Percentiles rank a stretch among this genome's conserved stretches.
These are phyloP conservation scores for Paracamarosporium sp. DNA, from an alignment of 2,329 filamentous ascomycete species.

Conservation along the genomic window DNA sequence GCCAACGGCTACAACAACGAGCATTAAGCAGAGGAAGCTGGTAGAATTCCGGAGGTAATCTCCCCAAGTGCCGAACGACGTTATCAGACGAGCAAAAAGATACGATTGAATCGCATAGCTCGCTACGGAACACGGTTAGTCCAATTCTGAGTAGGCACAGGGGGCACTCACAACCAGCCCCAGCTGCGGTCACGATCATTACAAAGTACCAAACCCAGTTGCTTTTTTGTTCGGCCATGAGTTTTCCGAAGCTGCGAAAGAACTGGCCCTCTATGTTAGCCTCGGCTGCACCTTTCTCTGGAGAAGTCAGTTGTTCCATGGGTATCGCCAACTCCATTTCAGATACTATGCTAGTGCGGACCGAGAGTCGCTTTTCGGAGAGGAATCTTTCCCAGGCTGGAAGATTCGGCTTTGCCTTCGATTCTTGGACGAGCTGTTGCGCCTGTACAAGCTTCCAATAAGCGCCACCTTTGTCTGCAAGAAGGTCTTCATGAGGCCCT, in stretches of 20 bases:
- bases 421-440: conserved; percentile 13
- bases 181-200: conserved; percentile 25
- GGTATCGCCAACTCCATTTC: background rate
- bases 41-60: conserved; percentile 20
- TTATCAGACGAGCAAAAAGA: conserved; percentile 30
- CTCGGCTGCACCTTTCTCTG: background rate
- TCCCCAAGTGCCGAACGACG: conserved; percentile 25
- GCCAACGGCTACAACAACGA: conserved; percentile 24
- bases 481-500: conserved; percentile 74
- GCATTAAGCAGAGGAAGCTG: conserved; percentile 54
- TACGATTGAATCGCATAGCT: conserved; percentile 30
- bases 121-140: conserved; percentile 10
- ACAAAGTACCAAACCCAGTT: conserved; percentile 21
- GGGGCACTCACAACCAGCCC: conserved; percentile 25
- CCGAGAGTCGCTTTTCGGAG: background rate
- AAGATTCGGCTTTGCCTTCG: background rate
- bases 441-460: conserved; percentile 69
- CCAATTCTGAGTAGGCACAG: background rate
- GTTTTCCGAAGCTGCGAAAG: conserved; percentile 12
- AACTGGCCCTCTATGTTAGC: background rate
- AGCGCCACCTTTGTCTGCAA: conserved; percentile 62
- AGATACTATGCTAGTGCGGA: conserved; percentile 4
- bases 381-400: background rate
- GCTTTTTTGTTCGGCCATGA: conserved; percentile 26
- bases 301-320: background rate